A percentile compares a stretch with the other conserved stretches of the same genome.
Conservation (phyloP, 805 yeast species). For the Candida vaughaniae region DNA sequence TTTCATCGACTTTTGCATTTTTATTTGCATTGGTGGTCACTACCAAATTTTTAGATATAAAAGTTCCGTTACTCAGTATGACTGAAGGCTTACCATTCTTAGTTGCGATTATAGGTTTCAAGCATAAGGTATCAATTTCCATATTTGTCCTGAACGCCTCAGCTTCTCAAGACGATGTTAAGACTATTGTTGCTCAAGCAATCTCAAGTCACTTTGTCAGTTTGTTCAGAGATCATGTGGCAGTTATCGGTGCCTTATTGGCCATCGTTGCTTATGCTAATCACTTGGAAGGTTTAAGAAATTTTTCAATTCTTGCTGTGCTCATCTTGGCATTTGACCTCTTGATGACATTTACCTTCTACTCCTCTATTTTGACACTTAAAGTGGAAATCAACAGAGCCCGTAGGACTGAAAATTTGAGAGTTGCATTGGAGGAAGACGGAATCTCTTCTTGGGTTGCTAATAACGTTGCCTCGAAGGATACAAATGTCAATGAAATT, state of each 20-base stretch:
- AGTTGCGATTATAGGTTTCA: conserved; percentile 89
- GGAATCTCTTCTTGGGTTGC: conserved; percentile 80
- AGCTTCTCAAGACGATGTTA: conserved; percentile 39
- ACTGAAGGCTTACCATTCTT: conserved; percentile 93
- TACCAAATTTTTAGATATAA: conserved; percentile 52
- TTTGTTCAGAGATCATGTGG: conserved; percentile 70
- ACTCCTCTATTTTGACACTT: conserved; percentile 76
- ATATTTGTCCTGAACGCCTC: conserved; percentile 50
- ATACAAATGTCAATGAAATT: conserved; percentile 27
- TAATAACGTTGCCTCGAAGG: conserved; percentile 55
- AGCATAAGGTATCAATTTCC: conserved; percentile 75
- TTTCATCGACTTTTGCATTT: conserved; percentile 81
- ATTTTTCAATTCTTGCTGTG: conserved; percentile 75
- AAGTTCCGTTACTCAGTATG: conserved; percentile 69
- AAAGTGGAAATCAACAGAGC: conserved; percentile 87
- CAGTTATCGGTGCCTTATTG: conserved; percentile 68
- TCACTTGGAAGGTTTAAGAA: conserved; percentile 69
- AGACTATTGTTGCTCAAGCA: conserved; percentile 42
- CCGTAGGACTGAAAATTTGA: conserved; percentile 74
- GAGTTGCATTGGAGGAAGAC: conserved; percentile 86
- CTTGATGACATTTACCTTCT: conserved; percentile 74
- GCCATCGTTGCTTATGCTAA: conserved; percentile 65
- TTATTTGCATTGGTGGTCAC: conserved; percentile 68
- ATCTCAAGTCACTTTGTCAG: conserved; percentile 45
- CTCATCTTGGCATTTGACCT: conserved; percentile 71